These are phyloP conservation scores for Boletales sp. DNA, from an alignment of 768 basidiomycete genomes.

Conservation along the genomic window DNA sequence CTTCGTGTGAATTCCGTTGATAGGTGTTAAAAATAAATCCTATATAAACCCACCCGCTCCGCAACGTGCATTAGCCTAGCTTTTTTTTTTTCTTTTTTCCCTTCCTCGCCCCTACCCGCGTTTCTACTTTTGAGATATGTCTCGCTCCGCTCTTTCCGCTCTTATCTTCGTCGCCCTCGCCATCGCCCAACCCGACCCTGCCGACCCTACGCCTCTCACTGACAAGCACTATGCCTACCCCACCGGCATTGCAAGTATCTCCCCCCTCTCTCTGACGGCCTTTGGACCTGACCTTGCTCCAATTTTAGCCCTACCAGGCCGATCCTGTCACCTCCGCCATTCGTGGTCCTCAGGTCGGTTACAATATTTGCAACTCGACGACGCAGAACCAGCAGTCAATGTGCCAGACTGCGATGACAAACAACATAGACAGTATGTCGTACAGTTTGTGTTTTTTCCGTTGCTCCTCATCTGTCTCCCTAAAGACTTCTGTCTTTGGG, in stretches of 20 bases:
- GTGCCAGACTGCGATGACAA: conserved; percentile 69
- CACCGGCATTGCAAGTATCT: conserved; percentile 35
- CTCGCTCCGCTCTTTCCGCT: conserved; percentile 45
- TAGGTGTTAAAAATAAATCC: conserved; percentile 4
- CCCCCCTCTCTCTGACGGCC: not conserved
- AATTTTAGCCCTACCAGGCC: conserved; percentile 48
- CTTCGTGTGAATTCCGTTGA: conserved; percentile 1
- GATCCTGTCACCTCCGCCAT: conserved; percentile 37
- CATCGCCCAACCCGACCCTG: conserved; percentile 34
- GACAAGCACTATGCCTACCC: conserved; percentile 45
- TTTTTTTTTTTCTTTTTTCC: not conserved
- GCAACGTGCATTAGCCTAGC: too few species aligned
- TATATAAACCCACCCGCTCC: conserved; percentile 3
- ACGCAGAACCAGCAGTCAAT: conserved; percentile 57
- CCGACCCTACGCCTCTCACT: conserved; percentile 46
- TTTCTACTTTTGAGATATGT: conserved; percentile 36
- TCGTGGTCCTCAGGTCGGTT: conserved; percentile 61
- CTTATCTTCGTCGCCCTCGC: conserved; percentile 30
- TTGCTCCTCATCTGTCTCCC: conserved; percentile 24
- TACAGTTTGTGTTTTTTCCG: not conserved
- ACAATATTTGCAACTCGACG: conserved; percentile 66
- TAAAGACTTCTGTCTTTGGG: conserved; percentile 72
- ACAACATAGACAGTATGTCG: conserved; percentile 43
- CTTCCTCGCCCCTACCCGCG: not conserved
- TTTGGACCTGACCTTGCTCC: not conserved